A percentile compares a stretch with the other conserved stretches of the same genome.
phyloP scores from a whole-genome alignment of 768 basidiomycete species.

The Strobilomyces dryophilus region DNA sequence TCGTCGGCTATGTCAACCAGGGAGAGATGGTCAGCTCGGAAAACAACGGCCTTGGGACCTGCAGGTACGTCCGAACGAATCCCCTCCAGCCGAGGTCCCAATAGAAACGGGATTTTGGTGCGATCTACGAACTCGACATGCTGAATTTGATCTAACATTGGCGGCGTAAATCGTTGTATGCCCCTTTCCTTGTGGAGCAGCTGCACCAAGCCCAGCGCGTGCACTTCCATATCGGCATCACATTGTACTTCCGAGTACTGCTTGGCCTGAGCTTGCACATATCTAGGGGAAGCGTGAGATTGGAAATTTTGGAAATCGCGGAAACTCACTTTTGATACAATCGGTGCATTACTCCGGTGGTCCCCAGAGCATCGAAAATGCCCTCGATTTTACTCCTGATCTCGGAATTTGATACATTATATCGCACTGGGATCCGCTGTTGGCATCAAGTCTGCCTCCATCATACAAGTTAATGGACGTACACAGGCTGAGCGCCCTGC shows the following conservation, averaged over 20 bases:
- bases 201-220: constrained; percentile 16
- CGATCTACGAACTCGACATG: constrained; percentile 28
- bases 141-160: constrained; percentile 20
- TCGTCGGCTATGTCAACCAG: background rate
- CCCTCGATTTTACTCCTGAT: background rate
- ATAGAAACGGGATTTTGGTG: constrained; percentile 29
- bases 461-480: constrained; percentile 16
- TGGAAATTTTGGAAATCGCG: background rate
- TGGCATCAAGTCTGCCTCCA: background rate
- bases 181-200: constrained; percentile 18
- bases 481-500: constrained; percentile 46
- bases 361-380: constrained; percentile 9
- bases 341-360: background rate
- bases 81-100: background rate
- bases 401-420: constrained; percentile 20
- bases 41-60: constrained; percentile 17
- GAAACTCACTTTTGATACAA: constrained; percentile 7
- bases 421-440: constrained; percentile 12
- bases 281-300: background rate
- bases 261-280: background rate
- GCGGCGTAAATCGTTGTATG: background rate
- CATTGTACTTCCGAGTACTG: constrained; percentile 14
- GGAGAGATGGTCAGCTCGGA: background rate
- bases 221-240: constrained; percentile 7
- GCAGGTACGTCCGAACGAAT: constrained; percentile 13